Base-by-base conservation (phyloP, 345 rosid genomes). In the Garcia nutans region DNA sequence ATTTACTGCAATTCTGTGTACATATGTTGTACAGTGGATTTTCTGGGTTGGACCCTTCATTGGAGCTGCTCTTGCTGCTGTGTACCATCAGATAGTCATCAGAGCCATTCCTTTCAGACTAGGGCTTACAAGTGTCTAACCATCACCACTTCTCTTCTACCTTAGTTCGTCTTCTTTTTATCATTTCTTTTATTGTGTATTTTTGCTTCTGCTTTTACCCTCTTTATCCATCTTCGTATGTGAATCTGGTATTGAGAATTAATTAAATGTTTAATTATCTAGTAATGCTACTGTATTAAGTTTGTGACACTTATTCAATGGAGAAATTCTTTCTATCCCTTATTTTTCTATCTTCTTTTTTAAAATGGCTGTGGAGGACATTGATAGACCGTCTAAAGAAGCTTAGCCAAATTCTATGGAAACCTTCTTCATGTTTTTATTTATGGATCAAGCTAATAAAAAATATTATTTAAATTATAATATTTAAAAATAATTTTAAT, bases 21-120 rank as follows among this genome's bases (percentile, higher is more conserved):
- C n/a, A 2, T 15, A 12, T 57, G n/a, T 13, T 65, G 26, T 41
- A 42, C 78, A 79, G 82, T 79, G 82, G 82, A 70, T 79, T 17
- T 79, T 79, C 62, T 79, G 82, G 82, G 79, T 79, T 28, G 82
- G 82, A 33, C 82, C 82, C 1, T 79, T 79, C 68, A 79, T 79
- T 31, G 82, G 82, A 69, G 82, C 82, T 64, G 78, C 76, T 4
- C 82, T 79, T 55, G 82, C 82, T 75, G 82, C 82, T 70, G 57
- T 79, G 50, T 75, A 79, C 76, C 82, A 79, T 56, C 78, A 74
- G 79, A 75, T 79, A 69, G 72, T 79, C 16, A 79, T 79, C 41
- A 74, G 82, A 47, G 82, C 82, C 61, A 79, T 79, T 65, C 82
- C 82, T 20, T 79, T 79, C 82, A 68, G 78, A 12, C 60, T 68